A percentile compares a stretch with the other conserved stretches of the same genome.
Conservation (phyloP, 2,329 filamentous ascomycete species). For the Coleophoma crateriformis region DNA sequence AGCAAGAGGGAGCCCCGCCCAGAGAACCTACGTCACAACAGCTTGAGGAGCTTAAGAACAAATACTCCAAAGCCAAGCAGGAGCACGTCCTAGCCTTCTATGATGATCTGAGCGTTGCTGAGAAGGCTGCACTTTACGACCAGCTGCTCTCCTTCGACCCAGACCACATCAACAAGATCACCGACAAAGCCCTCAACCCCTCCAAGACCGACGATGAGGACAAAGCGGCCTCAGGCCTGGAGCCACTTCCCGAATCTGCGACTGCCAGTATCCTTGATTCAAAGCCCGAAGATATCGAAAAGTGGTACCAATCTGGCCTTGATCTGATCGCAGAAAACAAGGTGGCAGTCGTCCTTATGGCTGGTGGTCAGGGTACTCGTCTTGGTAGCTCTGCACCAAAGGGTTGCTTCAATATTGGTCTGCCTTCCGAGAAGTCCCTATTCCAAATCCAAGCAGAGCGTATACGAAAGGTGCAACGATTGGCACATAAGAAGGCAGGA, state of each 20-base stretch:
- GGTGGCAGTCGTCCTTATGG: conserved; percentile 89
- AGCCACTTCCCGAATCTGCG: conserved; percentile 82
- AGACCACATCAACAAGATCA: conserved; percentile 80
- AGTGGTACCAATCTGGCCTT: conserved; percentile 74
- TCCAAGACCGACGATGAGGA: conserved; percentile 45
- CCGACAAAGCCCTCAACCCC: conserved; percentile 75
- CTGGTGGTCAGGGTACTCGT: conserved; percentile 91
- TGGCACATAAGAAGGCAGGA: conserved; percentile 67
- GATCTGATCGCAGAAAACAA: conserved; percentile 62
- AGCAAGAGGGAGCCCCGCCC: conserved; percentile 17
- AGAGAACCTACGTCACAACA: conserved; percentile 30
- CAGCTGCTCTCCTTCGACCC: conserved; percentile 83
- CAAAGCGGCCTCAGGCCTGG: conserved; percentile 43
- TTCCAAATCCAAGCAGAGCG: conserved; percentile 98
- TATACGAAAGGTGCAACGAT: conserved; percentile 77
- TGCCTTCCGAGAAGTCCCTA: conserved; percentile 87
- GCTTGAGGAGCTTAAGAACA: conserved; percentile 53
- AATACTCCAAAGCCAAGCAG: conserved; percentile 70
- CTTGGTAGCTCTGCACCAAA: conserved; percentile 94
- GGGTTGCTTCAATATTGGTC: conserved; percentile 93
- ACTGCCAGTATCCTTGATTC: conserved; percentile 92
- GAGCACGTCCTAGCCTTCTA: conserved; percentile 84
- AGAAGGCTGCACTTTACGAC: conserved; percentile 74
- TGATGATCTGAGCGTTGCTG: conserved; percentile 66
- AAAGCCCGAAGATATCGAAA: conserved; percentile 66